Evolutionary conservation across 78 protist species (phyloP).

Genomic region (Dictyostelium firmibasis): DNA sequence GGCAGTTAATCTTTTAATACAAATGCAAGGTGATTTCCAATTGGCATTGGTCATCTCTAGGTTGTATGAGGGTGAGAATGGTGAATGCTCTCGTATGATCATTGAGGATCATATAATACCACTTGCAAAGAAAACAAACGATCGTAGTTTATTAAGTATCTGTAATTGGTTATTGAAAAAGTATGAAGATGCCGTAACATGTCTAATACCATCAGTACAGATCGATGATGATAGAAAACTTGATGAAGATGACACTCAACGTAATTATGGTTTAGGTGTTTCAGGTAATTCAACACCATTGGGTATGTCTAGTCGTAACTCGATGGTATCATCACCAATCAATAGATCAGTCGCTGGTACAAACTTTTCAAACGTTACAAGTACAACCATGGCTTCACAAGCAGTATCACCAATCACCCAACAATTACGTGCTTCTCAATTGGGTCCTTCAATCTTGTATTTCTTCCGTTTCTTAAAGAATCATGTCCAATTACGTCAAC

Average conservation of each 20-base stretch:
- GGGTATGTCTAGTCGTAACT: not conserved
- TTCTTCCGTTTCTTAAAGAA: constrained; percentile 50
- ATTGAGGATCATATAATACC: constrained; percentile 73
- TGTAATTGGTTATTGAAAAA: constrained; percentile 43
- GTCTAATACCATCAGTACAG: constrained; percentile 8
- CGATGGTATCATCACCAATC: not conserved
- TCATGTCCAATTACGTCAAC: constrained; percentile 12
- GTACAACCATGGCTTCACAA: not conserved
- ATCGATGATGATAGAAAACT: not conserved
- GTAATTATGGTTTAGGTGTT: not conserved
- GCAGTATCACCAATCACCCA: not conserved
- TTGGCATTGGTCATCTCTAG: constrained; percentile 48
- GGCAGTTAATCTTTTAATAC: constrained; percentile 53
- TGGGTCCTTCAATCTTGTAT: constrained; percentile 51
- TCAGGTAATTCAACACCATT: constrained; percentile 20
- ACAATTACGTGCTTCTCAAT: constrained; percentile 29
- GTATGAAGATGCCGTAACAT: constrained; percentile 54
- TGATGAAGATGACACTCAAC: constrained; percentile 13
- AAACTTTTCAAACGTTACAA: not conserved
- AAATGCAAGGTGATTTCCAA: constrained; percentile 57
- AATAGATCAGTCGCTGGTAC: not conserved
- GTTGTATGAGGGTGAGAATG: constrained; percentile 73
- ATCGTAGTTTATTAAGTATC: constrained; percentile 8
- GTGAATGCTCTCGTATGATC: constrained; percentile 26
- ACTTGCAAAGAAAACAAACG: constrained; percentile 62